Conservation (phyloP, 805 yeast genomes). For the Helenozyma baotianmanensis region DNA sequence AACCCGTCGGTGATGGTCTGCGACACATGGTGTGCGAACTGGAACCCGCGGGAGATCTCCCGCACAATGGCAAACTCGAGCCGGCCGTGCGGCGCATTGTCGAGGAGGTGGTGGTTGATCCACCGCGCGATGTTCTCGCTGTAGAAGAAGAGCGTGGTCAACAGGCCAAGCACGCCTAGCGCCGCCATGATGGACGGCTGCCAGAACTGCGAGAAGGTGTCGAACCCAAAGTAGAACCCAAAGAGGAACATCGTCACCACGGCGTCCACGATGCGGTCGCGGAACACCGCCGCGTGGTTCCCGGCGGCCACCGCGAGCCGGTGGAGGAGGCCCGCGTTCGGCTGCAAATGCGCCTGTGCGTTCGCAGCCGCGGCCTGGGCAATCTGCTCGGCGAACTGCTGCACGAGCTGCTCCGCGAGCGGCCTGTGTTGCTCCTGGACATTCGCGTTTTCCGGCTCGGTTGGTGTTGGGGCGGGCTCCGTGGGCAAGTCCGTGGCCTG, state of each 20-base stretch:
- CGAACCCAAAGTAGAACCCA: slow-evolving; percentile 9
- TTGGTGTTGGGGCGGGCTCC: too few species aligned
- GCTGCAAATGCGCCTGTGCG: too few species aligned
- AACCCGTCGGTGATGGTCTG: neutral
- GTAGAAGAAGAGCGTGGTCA: slow-evolving; percentile 9
- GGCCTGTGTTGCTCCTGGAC: too few species aligned
- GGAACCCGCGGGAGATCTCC: slow-evolving; percentile 3
- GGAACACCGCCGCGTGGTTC: neutral
- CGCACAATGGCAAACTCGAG: slow-evolving; percentile 5
- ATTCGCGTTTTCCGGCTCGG: too few species aligned
- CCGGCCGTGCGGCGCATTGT: slow-evolving; percentile 4
- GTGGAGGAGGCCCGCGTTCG: too few species aligned
- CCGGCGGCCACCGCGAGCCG: neutral
- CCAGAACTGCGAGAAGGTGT: slow-evolving; percentile 1
- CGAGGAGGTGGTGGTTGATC: slow-evolving; percentile 10
- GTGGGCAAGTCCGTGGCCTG: too few species aligned
- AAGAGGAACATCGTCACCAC: slow-evolving; percentile 3
- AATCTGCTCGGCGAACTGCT: too few species aligned
- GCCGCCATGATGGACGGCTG: slow-evolving; percentile 4
- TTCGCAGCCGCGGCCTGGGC: too few species aligned
- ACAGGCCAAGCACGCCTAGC: slow-evolving; percentile 1
- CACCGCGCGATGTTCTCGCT: slow-evolving; percentile 11
- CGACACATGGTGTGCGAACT: slow-evolving; percentile 2
- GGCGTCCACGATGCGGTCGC: neutral
- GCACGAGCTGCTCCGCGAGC: too few species aligned